Percentiles rank a stretch among this genome's conserved stretches.
Conservation (phyloP, 2,329 filamentous ascomycete genomes). For the Sporothrix mexicana region DNA sequence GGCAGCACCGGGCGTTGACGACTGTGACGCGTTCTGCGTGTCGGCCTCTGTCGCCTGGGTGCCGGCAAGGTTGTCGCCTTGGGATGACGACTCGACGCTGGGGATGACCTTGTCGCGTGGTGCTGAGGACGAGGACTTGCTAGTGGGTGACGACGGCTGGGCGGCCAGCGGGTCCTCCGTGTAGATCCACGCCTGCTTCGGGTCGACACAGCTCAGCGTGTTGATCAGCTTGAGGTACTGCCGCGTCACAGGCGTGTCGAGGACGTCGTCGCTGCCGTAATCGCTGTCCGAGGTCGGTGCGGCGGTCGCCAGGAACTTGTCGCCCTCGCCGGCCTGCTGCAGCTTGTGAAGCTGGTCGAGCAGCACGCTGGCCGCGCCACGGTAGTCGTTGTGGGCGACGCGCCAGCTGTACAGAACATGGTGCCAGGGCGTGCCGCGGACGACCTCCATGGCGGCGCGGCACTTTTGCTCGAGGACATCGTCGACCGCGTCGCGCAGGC, state of each 20-base stretch:
- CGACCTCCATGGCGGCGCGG: constrained; percentile 57
- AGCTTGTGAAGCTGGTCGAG: constrained; percentile 69
- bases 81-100: background rate
- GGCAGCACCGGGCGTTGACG: background rate
- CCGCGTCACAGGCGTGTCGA: constrained; percentile 70
- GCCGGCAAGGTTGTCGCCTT: background rate
- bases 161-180: constrained; percentile 51
- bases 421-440: constrained; percentile 73
- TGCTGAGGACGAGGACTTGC: background rate
- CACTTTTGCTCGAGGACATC: constrained; percentile 75
- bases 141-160: background rate
- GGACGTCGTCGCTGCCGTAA: constrained; percentile 50
- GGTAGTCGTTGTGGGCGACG: constrained; percentile 82
- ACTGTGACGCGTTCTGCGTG: background rate
- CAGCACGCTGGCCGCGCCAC: constrained; percentile 71
- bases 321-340: constrained; percentile 62
- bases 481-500: constrained; percentile 79
- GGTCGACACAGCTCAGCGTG: constrained; percentile 81
- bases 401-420: constrained; percentile 92
- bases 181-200: constrained; percentile 81
- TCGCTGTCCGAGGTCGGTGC: background rate
- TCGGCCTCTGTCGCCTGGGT: background rate
- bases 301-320: constrained; percentile 51
- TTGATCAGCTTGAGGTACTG: constrained; percentile 94
- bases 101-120: background rate